Conservation (phyloP, 2,329 filamentous ascomycete genomes). For the Cladosporium sp. region DNA sequence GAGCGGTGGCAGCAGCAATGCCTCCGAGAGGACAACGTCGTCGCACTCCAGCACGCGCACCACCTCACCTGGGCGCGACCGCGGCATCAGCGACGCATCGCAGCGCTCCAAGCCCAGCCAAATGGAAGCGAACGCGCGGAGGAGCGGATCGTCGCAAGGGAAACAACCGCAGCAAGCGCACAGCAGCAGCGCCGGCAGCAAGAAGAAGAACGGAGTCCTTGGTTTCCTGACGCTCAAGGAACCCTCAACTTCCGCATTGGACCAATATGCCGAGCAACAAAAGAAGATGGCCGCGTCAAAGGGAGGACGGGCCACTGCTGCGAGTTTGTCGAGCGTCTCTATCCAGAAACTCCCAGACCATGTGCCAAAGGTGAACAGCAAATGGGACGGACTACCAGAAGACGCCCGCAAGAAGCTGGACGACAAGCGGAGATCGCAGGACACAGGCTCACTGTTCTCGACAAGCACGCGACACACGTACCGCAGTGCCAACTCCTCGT, state of each 20-base stretch:
- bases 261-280: slow-evolving; percentile 40
- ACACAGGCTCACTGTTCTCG: not conserved
- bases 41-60: not conserved
- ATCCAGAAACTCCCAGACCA: slow-evolving; percentile 41
- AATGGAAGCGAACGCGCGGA: slow-evolving; percentile 1
- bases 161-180: slow-evolving; percentile 5
- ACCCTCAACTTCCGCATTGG: slow-evolving; percentile 42
- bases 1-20: not conserved
- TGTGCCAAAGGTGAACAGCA: slow-evolving; percentile 49
- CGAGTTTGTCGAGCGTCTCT: slow-evolving; percentile 34
- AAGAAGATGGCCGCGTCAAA: slow-evolving; percentile 26
- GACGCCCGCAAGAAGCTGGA: slow-evolving; percentile 15
- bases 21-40: not conserved
- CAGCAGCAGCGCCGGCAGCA: slow-evolving; percentile 20
- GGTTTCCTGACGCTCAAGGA: slow-evolving; percentile 44
- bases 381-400: slow-evolving; percentile 48
- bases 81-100: slow-evolving; percentile 4
- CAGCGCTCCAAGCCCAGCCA: slow-evolving; percentile 3
- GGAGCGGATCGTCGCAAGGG: not conserved
- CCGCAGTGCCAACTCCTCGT: slow-evolving; percentile 4
- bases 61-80: not conserved
- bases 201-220: slow-evolving; percentile 35
- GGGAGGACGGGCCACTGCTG: slow-evolving; percentile 19
- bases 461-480: not conserved
- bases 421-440: not conserved